These are phyloP conservation scores for Solanum tacnaense DNA, from an alignment of 257 asterid species.

Conservation along the genomic window DNA sequence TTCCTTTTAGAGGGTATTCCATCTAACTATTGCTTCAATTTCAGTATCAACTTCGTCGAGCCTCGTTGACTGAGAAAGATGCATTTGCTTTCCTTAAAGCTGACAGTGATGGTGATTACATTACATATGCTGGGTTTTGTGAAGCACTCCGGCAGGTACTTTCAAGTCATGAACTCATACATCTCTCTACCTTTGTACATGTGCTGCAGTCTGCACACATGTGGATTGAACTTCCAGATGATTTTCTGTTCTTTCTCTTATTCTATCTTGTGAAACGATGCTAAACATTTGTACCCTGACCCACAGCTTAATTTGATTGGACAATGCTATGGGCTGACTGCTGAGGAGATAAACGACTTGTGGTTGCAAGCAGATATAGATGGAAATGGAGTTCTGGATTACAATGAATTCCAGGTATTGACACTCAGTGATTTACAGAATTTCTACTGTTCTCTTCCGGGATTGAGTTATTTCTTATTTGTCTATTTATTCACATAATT, in stretches of 20 bases:
- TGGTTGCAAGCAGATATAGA: constrained; percentile 88
- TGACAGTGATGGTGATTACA: constrained; percentile 64
- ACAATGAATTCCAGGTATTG: constrained; percentile 71
- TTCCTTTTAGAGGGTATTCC: neutral
- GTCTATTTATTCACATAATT: neutral
- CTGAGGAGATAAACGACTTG: constrained; percentile 66
- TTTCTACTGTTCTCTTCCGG: neutral
- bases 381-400: constrained; percentile 72
- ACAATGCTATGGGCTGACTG: constrained; percentile 72
- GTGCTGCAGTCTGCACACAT: neutral
- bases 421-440: neutral
- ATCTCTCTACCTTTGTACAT: neutral
- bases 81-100: constrained; percentile 88
- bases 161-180: neutral
- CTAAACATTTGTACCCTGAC: neutral
- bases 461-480: neutral
- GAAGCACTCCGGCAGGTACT: constrained; percentile 80
- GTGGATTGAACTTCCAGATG: neutral
- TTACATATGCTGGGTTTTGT: constrained; percentile 70
- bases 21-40: constrained; percentile 1
- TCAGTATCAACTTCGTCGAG: constrained; percentile 88
- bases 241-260: neutral
- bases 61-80: constrained; percentile 69
- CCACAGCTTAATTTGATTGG: constrained; percentile 84
- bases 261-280: neutral